These are phyloP conservation scores for Boletus subparvulus DNA, from an alignment of 768 basidiomycete genomes.

Conservation along the genomic window DNA sequence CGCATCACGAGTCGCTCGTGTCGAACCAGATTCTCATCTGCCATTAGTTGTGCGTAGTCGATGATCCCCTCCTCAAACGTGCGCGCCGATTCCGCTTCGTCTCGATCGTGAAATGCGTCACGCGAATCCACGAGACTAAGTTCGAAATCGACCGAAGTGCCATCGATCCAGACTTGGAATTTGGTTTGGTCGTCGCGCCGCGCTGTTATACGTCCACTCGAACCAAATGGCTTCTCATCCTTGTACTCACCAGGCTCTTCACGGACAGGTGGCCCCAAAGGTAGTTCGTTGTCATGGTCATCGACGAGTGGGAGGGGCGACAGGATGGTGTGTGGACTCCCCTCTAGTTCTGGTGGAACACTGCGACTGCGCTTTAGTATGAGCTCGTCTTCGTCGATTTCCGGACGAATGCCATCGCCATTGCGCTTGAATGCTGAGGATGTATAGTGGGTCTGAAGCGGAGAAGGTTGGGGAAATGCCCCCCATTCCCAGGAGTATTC, in stretches of 20 bases:
- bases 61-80: constrained; percentile 63
- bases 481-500: constrained; percentile 97
- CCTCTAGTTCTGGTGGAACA: constrained; percentile 54
- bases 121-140: constrained; percentile 56
- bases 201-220: constrained; percentile 56
- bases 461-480: constrained; percentile 79
- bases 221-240: constrained; percentile 37
- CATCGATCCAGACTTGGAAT: constrained; percentile 66
- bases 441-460: constrained; percentile 52
- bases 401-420: constrained; percentile 7
- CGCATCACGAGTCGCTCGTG: constrained; percentile 70
- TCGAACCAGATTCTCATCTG: constrained; percentile 58
- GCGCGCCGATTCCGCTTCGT: constrained; percentile 54
- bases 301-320: constrained; percentile 23
- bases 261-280: not conserved
- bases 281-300: constrained; percentile 22
- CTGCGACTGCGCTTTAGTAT: constrained; percentile 50
- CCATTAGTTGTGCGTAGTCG: constrained; percentile 63
- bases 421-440: constrained; percentile 17
- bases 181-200: constrained; percentile 59
- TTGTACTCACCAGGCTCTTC: constrained; percentile 5
- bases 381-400: constrained; percentile 21
- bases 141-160: constrained; percentile 63
- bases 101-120: constrained; percentile 33
- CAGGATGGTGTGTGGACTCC: constrained; percentile 36